These are phyloP conservation scores for Pisolithus marmoratus DNA, from an alignment of 768 basidiomycete species.

Conservation along the genomic window DNA sequence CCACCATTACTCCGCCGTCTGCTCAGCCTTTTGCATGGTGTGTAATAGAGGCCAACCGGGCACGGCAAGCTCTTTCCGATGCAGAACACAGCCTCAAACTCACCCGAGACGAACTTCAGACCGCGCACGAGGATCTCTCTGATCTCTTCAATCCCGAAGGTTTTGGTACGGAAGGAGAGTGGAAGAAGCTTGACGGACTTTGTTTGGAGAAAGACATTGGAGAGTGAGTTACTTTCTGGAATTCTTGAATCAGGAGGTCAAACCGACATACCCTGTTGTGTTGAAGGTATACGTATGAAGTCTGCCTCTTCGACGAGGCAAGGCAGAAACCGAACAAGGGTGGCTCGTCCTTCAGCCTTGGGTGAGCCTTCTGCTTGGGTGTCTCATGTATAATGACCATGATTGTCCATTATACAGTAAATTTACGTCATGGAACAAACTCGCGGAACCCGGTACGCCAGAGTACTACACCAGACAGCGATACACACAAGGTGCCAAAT, in stretches of 20 bases:
- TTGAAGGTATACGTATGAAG: conserved; percentile 83
- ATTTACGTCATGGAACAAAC: conserved; percentile 75
- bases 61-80: conserved; percentile 55
- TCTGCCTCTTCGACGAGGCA: conserved; percentile 87
- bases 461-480: conserved; percentile 78
- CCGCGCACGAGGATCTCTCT: conserved; percentile 50
- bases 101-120: conserved; percentile 46
- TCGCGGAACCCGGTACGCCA: conserved; percentile 51
- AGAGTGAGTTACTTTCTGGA: conserved; percentile 60
- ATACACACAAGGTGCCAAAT: conserved; percentile 81
- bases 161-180: conserved; percentile 83
- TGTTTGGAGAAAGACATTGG: conserved; percentile 82
- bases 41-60: conserved; percentile 49
- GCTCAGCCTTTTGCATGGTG: neutral
- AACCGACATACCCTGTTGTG: conserved; percentile 6
- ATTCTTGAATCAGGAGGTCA: neutral
- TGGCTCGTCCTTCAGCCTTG: conserved; percentile 69
- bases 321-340: conserved; percentile 85
- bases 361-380: conserved; percentile 45
- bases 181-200: conserved; percentile 86
- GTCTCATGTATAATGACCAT: neutral
- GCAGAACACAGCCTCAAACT: conserved; percentile 56
- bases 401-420: conserved; percentile 36
- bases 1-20: neutral
- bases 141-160: conserved; percentile 61